These are phyloP conservation scores for Cinnamomum chago DNA, from an alignment of 164 flowering plant species.

Conservation along the genomic window DNA sequence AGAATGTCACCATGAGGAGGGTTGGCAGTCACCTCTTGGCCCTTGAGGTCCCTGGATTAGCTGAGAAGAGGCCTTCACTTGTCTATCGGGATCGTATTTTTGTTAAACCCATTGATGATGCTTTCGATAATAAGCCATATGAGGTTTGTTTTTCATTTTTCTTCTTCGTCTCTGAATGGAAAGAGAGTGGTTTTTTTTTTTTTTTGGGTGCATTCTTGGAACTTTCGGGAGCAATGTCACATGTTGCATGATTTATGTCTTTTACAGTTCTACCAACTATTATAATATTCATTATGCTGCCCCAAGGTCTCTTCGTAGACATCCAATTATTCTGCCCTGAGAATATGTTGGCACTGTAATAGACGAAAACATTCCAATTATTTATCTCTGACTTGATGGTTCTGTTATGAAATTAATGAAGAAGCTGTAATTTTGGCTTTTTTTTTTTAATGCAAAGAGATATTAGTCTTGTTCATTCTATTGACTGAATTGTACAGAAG, in stretches of 20 bases:
- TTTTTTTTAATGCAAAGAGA: too few relatives aligned
- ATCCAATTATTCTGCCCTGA: too few relatives aligned
- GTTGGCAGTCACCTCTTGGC: conserved; percentile 41
- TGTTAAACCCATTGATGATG: conserved; percentile 38
- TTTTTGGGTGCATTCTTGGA: background rate
- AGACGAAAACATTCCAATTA: too few relatives aligned
- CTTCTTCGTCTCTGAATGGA: background rate
- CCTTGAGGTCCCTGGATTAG: conserved; percentile 88
- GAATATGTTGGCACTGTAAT: too few relatives aligned
- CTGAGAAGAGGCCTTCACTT: conserved; percentile 95
- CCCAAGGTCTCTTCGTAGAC: too few relatives aligned
- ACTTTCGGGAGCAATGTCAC: background rate
- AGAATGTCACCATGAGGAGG: conserved; percentile 47
- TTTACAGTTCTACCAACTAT: too few relatives aligned
- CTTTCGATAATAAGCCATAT: conserved; percentile 31
- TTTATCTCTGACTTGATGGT: too few relatives aligned
- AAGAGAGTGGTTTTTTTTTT: background rate
- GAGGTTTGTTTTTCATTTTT: conserved; percentile 36
- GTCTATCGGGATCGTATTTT: conserved; percentile 65
- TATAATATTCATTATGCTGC: too few relatives aligned
- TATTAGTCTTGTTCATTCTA: too few relatives aligned
- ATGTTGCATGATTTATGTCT: background rate
- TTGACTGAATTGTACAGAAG: too few relatives aligned
- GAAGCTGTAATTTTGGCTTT: too few relatives aligned
- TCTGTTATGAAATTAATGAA: too few relatives aligned